These are phyloP conservation scores for Trypanosoma cruzi DNA, from an alignment of 208 protist species.

Conservation along the genomic window DNA sequence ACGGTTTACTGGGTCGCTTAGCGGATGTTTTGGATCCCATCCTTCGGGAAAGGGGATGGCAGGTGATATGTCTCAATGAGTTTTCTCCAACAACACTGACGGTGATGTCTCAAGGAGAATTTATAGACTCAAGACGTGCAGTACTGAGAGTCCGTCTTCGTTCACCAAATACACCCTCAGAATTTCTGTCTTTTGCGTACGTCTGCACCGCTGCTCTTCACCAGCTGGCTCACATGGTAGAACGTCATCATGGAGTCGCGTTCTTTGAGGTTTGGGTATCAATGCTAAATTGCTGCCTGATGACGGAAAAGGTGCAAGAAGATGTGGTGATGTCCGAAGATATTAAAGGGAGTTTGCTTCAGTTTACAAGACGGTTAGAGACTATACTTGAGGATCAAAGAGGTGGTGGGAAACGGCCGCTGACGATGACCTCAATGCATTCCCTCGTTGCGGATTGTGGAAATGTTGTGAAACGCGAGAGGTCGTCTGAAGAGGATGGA, in stretches of 20 bases:
- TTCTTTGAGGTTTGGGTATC: constrained; percentile 26
- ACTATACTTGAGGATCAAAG: not conserved
- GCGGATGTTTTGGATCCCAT: constrained; percentile 19
- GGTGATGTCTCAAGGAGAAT: constrained; percentile 10
- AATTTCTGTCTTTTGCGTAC: constrained; percentile 19
- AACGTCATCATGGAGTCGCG: constrained; percentile 4
- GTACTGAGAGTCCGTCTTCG: constrained; percentile 16
- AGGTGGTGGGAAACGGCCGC: not conserved
- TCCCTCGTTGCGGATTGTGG: constrained; percentile 19
- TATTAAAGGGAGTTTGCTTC: constrained; percentile 6
- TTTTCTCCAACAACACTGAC: constrained; percentile 5
- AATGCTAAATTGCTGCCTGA: constrained; percentile 14
- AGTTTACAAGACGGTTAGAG: constrained; percentile 19
- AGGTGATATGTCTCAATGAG: constrained; percentile 16
- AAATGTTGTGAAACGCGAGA: constrained; percentile 14
- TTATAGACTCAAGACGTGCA: not conserved
- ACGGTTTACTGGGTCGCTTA: constrained; percentile 11
- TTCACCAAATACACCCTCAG: not conserved
- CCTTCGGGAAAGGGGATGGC: constrained; percentile 17
- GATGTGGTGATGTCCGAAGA: not conserved
- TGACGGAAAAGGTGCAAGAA: no score
- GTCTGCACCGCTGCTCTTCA: constrained; percentile 24
- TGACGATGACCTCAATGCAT: not conserved
- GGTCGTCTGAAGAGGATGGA: not conserved
- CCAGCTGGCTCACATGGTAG: constrained; percentile 30